Base-by-base conservation (phyloP, 805 yeast species). In the Yarrowia hollandica region DNA sequence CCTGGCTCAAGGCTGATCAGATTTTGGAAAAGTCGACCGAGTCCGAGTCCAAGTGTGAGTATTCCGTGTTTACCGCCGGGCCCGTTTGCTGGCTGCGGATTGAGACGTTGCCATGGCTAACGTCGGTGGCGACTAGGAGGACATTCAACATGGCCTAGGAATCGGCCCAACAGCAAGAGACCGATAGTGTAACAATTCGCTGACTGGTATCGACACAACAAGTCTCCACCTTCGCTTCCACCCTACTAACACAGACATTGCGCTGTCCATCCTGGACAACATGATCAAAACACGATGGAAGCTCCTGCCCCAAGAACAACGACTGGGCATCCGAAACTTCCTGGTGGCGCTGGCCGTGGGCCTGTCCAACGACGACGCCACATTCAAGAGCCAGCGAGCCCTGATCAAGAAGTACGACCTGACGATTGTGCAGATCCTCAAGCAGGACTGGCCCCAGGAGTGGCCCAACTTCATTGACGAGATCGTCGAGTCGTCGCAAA, bases 401-500 rank as follows among this genome's bases (percentile, higher is more conserved):
- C 79, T 94, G 68, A 89, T 94, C 69, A 89, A 87, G 76, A 94
- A 94, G 72, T 90, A 91, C 67, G 96, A 94, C 74, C 79, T 94
- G 68, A 92, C 98, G 14, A 77, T 94, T 67, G 99, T 94, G 33
- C 95, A 91, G 69, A 85, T 94, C 56, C 82, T 94, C 68, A 94
- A 94, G 69, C 98, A 94, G 74, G 99, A 94, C 71, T 94, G 99
- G 99, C 99, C 99, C 30, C 89, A 85, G 66, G 88, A 91, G 71
- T 94, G 99, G 99, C 98, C 98, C 16, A 88, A 86, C 67, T 94
- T 94, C 68, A 87, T 94, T 54, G 96, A 97, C 15, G 99, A 94
- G 71, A 82, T 94, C 60, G 94, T 92, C 46, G 82, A 80, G 62
- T 85, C 96, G 64, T 85, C 95, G 44, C 82, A 89, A 63, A 83